Base-by-base conservation (phyloP, 371 early-diverging fungal genomes). In the Lichtheimia corymbifera region DNA sequence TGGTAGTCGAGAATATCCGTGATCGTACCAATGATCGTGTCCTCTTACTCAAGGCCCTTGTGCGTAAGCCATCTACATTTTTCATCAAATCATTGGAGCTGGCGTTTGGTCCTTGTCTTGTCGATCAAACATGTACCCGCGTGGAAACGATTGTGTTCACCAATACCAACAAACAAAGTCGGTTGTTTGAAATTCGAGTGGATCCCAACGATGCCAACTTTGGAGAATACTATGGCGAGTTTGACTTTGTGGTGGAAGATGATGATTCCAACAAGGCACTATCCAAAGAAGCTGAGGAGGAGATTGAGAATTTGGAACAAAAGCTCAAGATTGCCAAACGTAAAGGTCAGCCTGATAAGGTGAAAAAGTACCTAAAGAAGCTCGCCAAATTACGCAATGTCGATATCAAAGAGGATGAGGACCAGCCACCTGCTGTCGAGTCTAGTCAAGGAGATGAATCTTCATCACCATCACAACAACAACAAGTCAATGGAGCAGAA, bases 241-340 rank as follows among this genome's bases (percentile, higher is more conserved):
- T 92, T 54, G 84, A 83, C 24, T 92, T 94, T 68, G 72, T 86
- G 4, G 79, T 91, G 14, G 87, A 87, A 24, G 86, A 86, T 20
- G 86, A 86, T 18, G 88, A 85, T 17, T 82, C 77, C 13, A 81
- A 80, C 49, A 80, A 83, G 30, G 77, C 85, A 7, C 72, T 94
- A 14, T 83, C 91, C 13, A 85, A 91, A 62, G 94, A 93, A 55
- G 88, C 87, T 40, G 94, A 96, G 78, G 98, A 98, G 73, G 85
- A 94, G 70, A 93, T 98, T 47, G 99, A 98, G 80, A 83, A 88
- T 47, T 63, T 97, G 62, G 96, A 97, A 72, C 98, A 98, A 63
- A 98, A 98, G 73, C 80, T 97, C 35, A 98, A 98, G 74, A 98
- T 98, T 70, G 97, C 97, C 0, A 83, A 80, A 50, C 85, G 97